Conservation (phyloP, 169 alveolate species). For the Eimeria brunetti region DNA sequence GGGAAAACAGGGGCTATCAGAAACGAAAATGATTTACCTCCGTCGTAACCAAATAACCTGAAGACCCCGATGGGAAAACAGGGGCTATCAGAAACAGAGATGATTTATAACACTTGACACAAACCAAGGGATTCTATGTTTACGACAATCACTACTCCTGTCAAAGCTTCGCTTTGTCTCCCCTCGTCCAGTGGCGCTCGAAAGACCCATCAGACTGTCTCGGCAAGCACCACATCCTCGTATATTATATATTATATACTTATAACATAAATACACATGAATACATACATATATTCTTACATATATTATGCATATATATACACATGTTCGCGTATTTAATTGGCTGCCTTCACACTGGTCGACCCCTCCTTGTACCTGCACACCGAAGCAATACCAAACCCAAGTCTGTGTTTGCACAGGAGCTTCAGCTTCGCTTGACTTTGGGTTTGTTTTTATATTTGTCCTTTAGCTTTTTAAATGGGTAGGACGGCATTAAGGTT, state of each 20-base stretch:
- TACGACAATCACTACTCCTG: no score
- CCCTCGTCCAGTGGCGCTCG: no score
- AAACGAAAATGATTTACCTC: neutral
- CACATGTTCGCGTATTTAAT: no score
- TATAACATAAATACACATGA: no score
- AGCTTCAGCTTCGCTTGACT: neutral
- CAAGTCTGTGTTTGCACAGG: neutral
- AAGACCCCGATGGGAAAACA: neutral
- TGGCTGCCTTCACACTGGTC: no score
- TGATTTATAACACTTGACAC: no score
- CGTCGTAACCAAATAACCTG: neutral
- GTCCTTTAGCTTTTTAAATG: neutral
- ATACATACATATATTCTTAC: no score
- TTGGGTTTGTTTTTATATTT: neutral
- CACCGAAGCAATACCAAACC: neutral
- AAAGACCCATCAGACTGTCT: no score
- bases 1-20: neutral
- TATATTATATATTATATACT: neutral
- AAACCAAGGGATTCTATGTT: no score
- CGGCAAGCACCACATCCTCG: no score
- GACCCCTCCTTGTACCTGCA: neutral
- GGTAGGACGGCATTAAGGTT: neutral
- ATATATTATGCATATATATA: no score
- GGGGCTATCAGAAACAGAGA: neutral
- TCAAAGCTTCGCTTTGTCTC: no score